These are phyloP conservation scores for Saposhnikovia divaricata DNA, from an alignment of 129 eudicot species.

Conservation along the genomic window DNA sequence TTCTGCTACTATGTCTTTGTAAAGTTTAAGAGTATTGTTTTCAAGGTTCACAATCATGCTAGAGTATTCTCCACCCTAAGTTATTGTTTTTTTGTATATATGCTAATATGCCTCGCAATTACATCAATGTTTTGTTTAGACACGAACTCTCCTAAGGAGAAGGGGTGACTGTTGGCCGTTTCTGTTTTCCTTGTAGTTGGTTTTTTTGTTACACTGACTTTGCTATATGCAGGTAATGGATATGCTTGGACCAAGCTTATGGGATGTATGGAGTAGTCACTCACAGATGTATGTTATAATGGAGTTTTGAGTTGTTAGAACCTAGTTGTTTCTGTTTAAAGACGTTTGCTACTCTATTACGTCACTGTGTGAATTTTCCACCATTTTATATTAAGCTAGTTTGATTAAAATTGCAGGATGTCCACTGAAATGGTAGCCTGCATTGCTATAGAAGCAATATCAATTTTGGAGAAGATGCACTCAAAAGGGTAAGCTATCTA, in stretches of 20 bases:
- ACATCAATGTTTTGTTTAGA: not conserved
- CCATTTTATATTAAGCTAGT: not conserved
- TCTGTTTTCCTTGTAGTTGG: conserved; percentile 1
- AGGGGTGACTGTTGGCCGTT: not conserved
- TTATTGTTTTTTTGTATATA: not conserved
- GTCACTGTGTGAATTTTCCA: not conserved
- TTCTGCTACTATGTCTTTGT: not conserved
- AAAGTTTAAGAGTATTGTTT: not conserved
- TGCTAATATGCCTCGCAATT: not conserved
- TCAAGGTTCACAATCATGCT: not conserved
- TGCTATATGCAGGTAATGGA: conserved; percentile 68
- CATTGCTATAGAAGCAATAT: conserved; percentile 88
- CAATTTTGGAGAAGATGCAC: conserved; percentile 86
- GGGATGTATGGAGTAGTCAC: conserved; percentile 89
- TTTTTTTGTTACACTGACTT: not conserved
- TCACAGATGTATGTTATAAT: conserved; percentile 43
- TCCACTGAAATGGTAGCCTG: conserved; percentile 89
- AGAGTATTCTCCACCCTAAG: not conserved
- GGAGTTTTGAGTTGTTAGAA: not conserved
- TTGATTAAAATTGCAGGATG: conserved; percentile 46
- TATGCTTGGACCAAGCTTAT: conserved; percentile 88
- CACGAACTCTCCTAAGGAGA: not conserved
- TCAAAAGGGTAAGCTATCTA: conserved; percentile 57
- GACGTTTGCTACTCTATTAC: not conserved
- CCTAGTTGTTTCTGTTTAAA: not conserved